A percentile compares a stretch with the other conserved stretches of the same genome.
These are phyloP conservation scores for Monosporascus sp. DNA, from an alignment of 2,329 filamentous ascomycete species.

Conservation along the genomic window DNA sequence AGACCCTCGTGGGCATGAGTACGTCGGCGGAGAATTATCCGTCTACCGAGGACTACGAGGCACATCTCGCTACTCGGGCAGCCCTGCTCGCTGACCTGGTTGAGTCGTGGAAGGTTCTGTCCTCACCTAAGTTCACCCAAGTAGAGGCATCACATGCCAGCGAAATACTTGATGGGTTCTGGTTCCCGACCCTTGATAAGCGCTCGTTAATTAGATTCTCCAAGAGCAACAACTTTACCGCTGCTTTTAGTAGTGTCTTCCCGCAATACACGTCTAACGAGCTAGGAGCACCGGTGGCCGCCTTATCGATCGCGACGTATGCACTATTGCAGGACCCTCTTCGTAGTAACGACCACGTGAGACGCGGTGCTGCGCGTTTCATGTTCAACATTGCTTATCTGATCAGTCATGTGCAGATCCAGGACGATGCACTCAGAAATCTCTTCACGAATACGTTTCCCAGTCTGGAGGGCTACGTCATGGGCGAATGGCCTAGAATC, in stretches of 20 bases:
- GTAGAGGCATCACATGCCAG: conserved; percentile 5
- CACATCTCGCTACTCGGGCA: conserved; percentile 23
- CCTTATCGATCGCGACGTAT: conserved; percentile 34
- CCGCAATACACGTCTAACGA: conserved; percentile 23
- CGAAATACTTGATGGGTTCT: conserved; percentile 21
- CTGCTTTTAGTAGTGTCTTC: conserved; percentile 30
- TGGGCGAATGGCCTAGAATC: conserved; percentile 22
- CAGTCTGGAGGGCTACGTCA: conserved; percentile 17
- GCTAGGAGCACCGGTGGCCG: conserved; percentile 21
- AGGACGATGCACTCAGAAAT: conserved; percentile 8
- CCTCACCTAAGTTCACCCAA: conserved; percentile 20
- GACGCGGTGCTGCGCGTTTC: conserved; percentile 19
- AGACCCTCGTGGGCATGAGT: conserved; percentile 25
- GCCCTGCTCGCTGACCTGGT: conserved; percentile 34
- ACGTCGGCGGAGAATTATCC: conserved; percentile 18
- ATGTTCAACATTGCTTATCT: conserved; percentile 20
- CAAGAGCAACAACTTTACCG: conserved; percentile 15
- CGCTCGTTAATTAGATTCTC: conserved; percentile 12
- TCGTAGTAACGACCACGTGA: conserved; percentile 13
- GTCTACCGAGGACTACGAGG: conserved; percentile 22
- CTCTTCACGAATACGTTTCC: conserved; percentile 14
- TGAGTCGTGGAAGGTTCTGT: conserved; percentile 36
- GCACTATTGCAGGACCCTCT: conserved; percentile 30
- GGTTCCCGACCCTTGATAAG: conserved; percentile 23
- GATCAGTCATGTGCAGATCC: conserved; percentile 16